These are phyloP conservation scores for Botrytis pseudocinerea DNA, from an alignment of 2,329 filamentous ascomycete species.

Conservation along the genomic window DNA sequence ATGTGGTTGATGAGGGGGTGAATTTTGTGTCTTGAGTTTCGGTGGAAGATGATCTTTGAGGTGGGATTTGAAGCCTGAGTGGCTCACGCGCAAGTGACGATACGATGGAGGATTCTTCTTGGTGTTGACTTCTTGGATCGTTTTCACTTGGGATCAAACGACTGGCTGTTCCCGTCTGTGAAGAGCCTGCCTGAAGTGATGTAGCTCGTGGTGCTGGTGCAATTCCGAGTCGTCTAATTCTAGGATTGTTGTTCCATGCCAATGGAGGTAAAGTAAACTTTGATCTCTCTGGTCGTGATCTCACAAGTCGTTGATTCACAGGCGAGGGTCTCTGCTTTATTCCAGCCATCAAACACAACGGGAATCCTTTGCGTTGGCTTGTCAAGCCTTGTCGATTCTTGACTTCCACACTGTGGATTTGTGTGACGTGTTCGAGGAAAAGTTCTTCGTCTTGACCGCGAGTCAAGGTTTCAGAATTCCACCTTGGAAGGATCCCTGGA, in stretches of 20 bases:
- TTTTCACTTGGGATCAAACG: neutral
- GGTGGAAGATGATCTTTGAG: neutral
- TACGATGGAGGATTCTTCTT: neutral
- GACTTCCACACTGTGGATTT: neutral
- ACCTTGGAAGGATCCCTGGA: neutral
- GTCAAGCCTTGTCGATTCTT: neutral
- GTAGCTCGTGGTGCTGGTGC: neutral
- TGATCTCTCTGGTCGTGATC: neutral
- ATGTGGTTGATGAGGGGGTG: neutral
- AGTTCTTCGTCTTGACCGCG: neutral
- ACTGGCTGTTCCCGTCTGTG: neutral
- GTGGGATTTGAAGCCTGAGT: neutral
- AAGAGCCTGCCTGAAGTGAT: neutral
- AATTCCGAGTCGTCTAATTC: neutral
- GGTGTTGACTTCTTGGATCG: neutral
- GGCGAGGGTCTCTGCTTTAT: neutral
- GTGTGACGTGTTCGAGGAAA: slow-evolving; percentile 2
- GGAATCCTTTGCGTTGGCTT: neutral
- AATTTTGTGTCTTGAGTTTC: neutral
- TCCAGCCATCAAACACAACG: slow-evolving; percentile 6
- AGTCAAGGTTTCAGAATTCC: neutral
- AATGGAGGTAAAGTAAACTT: neutral
- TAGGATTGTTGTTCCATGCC: neutral
- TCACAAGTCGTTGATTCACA: neutral
- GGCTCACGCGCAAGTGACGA: no score